Base-by-base conservation (phyloP, 805 yeast genomes). In the Tetrapisispora phaffii region DNA sequence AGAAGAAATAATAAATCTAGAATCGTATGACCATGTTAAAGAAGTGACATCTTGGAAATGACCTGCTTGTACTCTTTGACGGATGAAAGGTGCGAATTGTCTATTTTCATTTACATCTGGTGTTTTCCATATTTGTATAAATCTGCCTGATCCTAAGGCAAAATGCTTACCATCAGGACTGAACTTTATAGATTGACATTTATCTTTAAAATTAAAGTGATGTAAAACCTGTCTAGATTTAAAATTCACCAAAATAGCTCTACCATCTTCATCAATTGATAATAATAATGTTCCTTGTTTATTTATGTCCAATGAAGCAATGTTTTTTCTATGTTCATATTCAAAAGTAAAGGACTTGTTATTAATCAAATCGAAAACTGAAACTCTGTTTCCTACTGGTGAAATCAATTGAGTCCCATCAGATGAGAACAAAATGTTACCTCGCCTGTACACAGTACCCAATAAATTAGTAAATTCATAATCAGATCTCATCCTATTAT, bases 41-140 rank as follows among this genome's bases (percentile, higher is more conserved):
- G 88, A 77, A 1, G 77, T 72, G 21, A 93, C 77, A 54, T 86
- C 94, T 42, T 80, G 80, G 60, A 79, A 88, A 68, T 93, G 98
- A 31, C 98, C 98, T 1, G 96, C 87, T 56, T 88, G 88, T 7
- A 85, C 77, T 57, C 95, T 72, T 64, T 85, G 86, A 50, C 95
- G 82, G 34, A 90, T 85, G 65, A 93, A 93, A 15, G 98, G 98
- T 0, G 96, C 93, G 72, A 93, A 93, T 61, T 88, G 96, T 49
- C 95, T 74, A 57, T 87, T 96, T 55, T 85, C 93, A 7, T 78
- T 68, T 21, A 72, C 69, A 39, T 76, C 80, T 0, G 97, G 97
- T 1, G 97, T 86, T 57, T 79, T 81, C 98, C 98, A 93, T 8
- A 93, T 81, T 63, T 93, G 97, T 16, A 90, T 69, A 44, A 84